Conservation (phyloP, 2,329 filamentous ascomycete species). For the Ramularia endophylla region DNA sequence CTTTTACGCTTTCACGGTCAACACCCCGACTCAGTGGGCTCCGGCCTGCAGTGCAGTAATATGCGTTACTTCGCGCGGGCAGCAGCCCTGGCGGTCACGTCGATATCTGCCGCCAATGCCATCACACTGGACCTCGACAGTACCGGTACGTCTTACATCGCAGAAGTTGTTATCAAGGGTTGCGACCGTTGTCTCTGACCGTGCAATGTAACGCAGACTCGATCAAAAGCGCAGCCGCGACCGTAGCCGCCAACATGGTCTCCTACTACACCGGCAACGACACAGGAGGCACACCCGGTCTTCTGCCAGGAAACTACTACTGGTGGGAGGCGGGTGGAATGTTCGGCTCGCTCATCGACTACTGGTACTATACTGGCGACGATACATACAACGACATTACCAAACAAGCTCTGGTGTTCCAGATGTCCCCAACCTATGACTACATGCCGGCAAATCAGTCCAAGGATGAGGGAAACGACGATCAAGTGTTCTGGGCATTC, state of each 20-base stretch:
- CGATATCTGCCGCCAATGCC: too few species aligned
- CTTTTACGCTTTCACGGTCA: too few species aligned
- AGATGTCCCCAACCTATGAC: constrained; percentile 51
- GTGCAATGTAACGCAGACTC: too few species aligned
- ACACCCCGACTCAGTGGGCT: too few species aligned
- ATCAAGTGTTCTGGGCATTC: constrained; percentile 53
- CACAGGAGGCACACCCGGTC: constrained; percentile 46
- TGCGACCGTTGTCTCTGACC: too few species aligned
- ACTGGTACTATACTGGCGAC: constrained; percentile 65
- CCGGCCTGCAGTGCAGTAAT: too few species aligned
- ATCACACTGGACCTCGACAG: too few species aligned
- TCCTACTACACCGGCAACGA: constrained; percentile 48
- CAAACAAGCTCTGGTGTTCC: constrained; percentile 53
- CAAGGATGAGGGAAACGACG: constrained; percentile 47
- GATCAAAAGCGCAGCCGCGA: constrained; percentile 39
- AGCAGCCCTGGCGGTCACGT: too few species aligned
- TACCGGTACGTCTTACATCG: too few species aligned
- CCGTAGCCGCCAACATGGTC: constrained; percentile 46
- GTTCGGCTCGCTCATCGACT: constrained; percentile 64
- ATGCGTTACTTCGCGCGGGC: too few species aligned
- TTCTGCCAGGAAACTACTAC: constrained; percentile 61
- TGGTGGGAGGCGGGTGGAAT: constrained; percentile 64
- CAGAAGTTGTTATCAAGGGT: too few species aligned
- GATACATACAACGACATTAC: constrained; percentile 56
- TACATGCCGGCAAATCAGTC: constrained; percentile 50